phyloP scores from a whole-genome alignment of 139 green algal species.

The Zygnema cylindricum region DNA sequence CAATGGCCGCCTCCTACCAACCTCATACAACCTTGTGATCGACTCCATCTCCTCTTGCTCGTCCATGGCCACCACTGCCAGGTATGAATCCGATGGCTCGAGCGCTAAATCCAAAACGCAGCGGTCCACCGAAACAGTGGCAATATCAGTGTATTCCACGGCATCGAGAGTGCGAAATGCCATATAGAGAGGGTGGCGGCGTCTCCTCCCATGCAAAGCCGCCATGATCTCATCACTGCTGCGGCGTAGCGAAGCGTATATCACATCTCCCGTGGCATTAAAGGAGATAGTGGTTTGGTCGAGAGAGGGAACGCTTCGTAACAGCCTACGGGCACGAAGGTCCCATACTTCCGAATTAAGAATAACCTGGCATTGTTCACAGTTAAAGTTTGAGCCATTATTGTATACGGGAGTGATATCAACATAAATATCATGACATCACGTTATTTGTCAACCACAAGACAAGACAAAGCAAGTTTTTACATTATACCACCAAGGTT shows the following conservation, averaged over 20 bases:
- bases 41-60: constrained; percentile 55
- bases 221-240: constrained; percentile 49
- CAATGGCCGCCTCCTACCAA: constrained; percentile 62
- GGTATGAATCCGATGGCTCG: constrained; percentile 69
- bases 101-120: constrained; percentile 73
- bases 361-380: constrained; percentile 61
- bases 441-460: no score
- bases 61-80: constrained; percentile 73
- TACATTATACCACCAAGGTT: no score
- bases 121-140: constrained; percentile 71
- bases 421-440: no score
- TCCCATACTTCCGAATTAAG: constrained; percentile 84
- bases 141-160: constrained; percentile 74
- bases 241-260: constrained; percentile 65
- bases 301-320: constrained; percentile 73
- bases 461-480: no score
- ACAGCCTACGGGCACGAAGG: constrained; percentile 71
- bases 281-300: constrained; percentile 69
- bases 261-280: constrained; percentile 65
- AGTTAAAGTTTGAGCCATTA: no score
- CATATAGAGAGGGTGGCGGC: constrained; percentile 70
- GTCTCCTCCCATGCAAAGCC: constrained; percentile 53
- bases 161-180: constrained; percentile 79
- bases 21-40: constrained; percentile 64
- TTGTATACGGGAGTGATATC: no score